phyloP scores from a whole-genome alignment of 78 protist species.

The Speleostelium caveatum region DNA sequence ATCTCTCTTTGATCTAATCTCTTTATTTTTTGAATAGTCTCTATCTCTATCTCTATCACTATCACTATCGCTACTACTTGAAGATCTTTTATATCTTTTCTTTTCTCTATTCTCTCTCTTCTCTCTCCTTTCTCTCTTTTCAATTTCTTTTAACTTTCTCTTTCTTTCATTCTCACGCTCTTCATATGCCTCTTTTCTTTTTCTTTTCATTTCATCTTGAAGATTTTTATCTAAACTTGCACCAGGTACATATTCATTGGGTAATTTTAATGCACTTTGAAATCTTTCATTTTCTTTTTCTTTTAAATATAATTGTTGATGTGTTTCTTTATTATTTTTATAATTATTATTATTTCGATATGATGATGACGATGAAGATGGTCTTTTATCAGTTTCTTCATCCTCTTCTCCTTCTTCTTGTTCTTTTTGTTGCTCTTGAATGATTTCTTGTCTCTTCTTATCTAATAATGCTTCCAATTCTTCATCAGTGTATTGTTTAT shows the following conservation, averaged over 20 bases:
- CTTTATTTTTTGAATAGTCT: background rate
- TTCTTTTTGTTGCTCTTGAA: background rate
- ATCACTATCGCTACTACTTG: background rate
- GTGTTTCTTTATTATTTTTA: slow-evolving; percentile 14
- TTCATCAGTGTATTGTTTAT: slow-evolving; percentile 13
- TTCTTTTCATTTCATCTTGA: slow-evolving; percentile 42
- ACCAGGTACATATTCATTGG: slow-evolving; percentile 55
- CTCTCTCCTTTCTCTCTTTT: slow-evolving; percentile 22
- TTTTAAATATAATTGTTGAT: slow-evolving; percentile 27
- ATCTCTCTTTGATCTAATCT: slow-evolving; percentile 18
- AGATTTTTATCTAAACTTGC: slow-evolving; percentile 16
- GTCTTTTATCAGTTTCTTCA: background rate
- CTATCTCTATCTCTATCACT: background rate
- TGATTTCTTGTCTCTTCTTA: slow-evolving; percentile 31
- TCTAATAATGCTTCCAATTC: slow-evolving; percentile 20
- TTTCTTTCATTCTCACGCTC: slow-evolving; percentile 28
- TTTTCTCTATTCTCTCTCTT: slow-evolving; percentile 9
- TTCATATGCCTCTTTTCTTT: slow-evolving; percentile 28
- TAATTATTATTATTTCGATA: too few relatives aligned
- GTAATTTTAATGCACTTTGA: slow-evolving; percentile 33
- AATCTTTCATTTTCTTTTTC: slow-evolving; percentile 55
- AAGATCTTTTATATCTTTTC: background rate
- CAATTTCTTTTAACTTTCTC: background rate
- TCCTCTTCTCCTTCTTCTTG: background rate
- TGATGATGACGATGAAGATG: background rate